Evolutionary conservation across 805 yeast species (phyloP), one percentile per base, ranked within the genome.

Genomic region (Candida berthetii): DNA sequence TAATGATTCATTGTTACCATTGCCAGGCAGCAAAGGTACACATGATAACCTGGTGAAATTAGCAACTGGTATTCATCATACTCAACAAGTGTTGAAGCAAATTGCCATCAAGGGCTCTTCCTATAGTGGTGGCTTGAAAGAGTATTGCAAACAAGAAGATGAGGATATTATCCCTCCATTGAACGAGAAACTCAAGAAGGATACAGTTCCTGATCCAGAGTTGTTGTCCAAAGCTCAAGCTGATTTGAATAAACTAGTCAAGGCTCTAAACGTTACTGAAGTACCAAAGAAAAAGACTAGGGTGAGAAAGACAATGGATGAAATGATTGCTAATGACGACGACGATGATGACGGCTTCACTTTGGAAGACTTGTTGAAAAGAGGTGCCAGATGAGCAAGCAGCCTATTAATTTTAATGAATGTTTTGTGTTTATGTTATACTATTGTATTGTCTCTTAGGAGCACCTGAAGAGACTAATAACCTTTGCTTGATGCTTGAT

Each of bases 91-190:
- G 1, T 18, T 52, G 24, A 48, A 48, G 24, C 45, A 42, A 18
- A 36, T 52, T 2, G 45, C 48, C 3, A 39, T 52, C 6, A 42
- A 47, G 7, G 31, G 48, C 1, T 19, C 48, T 0, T 33, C 42
- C 4, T 14, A 29, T 3, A 15, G 31, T 11, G 43, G 41, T 3
- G 42, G 41, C 1, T n/a, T 50, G 6, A 36, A 44, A n/a, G 50
- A 49, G 2, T 42, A 46, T n/a, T 42, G 47, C 14, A 25, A 37
- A 6, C 17, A 40, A 13, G 46, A 44, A 7, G 45, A 40, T 4
- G n/a, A n/a, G n/a, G 50, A 54, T 27, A 45, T 50, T 8, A 45
- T 64, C 37, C 58, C 66, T 15, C 58, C 55, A 15, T 41, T 60
- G 9, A 58, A 62, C 1, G 49, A 50, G 14, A 44, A 46, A 15